Evolutionary conservation across 352 stramenopile genomes (phyloP).

Genomic region (Globisporangium cylindrosporum): DNA sequence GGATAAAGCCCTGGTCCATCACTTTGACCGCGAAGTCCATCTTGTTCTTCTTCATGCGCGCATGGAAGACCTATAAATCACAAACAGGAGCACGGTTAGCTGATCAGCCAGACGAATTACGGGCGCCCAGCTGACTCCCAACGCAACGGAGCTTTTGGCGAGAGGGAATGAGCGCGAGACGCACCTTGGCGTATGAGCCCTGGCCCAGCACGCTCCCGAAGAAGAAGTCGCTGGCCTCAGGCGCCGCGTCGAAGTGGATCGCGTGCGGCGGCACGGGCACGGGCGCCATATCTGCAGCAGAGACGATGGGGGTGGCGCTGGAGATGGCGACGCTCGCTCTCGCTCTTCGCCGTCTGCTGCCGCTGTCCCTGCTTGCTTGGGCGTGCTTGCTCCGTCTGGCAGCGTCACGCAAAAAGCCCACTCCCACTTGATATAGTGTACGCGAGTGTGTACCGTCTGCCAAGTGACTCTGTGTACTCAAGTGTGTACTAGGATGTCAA

Average conservation of each 20-base stretch:
- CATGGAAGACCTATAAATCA: conserved; percentile 74
- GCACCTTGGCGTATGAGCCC: conserved; percentile 85
- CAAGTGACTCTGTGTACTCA: neutral
- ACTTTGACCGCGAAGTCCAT: conserved; percentile 89
- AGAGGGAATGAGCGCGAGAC: neutral
- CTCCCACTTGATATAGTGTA: conserved; percentile 8
- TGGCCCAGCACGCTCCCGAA: conserved; percentile 86
- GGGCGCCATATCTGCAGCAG: neutral
- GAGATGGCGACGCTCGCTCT: neutral
- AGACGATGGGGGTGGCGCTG: neutral
- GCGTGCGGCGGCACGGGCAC: conserved; percentile 31
- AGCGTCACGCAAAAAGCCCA: conserved; percentile 1
- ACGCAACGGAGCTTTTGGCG: neutral
- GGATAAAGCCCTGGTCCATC: conserved; percentile 90
- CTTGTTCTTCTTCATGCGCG: conserved; percentile 74
- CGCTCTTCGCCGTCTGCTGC: neutral
- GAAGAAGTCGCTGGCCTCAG: conserved; percentile 78
- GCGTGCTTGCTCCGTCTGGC: neutral
- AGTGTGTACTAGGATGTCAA: conserved; percentile 1
- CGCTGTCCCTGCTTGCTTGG: neutral
- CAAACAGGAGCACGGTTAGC: neutral
- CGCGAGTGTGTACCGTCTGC: neutral
- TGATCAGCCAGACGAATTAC: neutral
- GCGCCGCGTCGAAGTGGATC: conserved; percentile 59
- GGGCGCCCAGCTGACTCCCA: neutral